Percentiles rank a stretch among this genome's conserved stretches.
phyloP scores from a whole-genome alignment of 2,329 filamentous ascomycete genomes.

The Colletotrichum echinochloae region DNA sequence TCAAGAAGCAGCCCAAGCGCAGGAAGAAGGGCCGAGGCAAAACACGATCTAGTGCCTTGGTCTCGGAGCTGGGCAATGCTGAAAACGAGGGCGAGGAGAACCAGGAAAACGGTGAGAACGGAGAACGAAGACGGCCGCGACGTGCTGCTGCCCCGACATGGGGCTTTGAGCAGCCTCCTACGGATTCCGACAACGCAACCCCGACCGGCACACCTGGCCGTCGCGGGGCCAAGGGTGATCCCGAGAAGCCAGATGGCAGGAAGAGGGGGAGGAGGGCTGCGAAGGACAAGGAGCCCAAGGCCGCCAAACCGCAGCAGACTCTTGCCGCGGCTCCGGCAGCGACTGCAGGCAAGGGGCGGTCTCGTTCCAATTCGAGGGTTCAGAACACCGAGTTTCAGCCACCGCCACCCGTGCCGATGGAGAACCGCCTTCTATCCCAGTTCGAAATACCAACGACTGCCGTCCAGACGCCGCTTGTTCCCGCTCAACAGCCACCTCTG shows the following conservation, averaged over 20 bases:
- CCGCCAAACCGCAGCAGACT: constrained; percentile 49
- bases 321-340: constrained; percentile 61
- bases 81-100: constrained; percentile 68
- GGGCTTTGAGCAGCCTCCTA: constrained; percentile 69
- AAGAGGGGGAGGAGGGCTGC: constrained; percentile 55
- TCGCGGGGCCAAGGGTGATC: constrained; percentile 61
- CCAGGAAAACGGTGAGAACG: constrained; percentile 68
- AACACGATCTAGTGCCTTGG: constrained; percentile 72
- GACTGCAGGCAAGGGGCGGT: constrained; percentile 59
- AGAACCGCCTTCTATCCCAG: constrained; percentile 56
- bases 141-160: constrained; percentile 79
- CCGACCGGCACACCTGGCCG: constrained; percentile 69
- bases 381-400: constrained; percentile 56
- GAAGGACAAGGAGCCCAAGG: constrained; percentile 59
- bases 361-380: constrained; percentile 66
- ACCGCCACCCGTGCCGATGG: constrained; percentile 54
- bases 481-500: constrained; percentile 45
- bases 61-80: constrained; percentile 73
- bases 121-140: constrained; percentile 70
- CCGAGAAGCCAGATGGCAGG: constrained; percentile 54
- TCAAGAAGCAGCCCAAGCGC: constrained; percentile 72
- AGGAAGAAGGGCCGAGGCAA: constrained; percentile 64
- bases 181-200: constrained; percentile 71
- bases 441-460: constrained; percentile 58
- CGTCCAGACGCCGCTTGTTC: constrained; percentile 57